A percentile compares a stretch with the other conserved stretches of the same genome.
Conservation (phyloP, 495 filamentous ascomycete genomes). For the Rusavskia elegans region DNA sequence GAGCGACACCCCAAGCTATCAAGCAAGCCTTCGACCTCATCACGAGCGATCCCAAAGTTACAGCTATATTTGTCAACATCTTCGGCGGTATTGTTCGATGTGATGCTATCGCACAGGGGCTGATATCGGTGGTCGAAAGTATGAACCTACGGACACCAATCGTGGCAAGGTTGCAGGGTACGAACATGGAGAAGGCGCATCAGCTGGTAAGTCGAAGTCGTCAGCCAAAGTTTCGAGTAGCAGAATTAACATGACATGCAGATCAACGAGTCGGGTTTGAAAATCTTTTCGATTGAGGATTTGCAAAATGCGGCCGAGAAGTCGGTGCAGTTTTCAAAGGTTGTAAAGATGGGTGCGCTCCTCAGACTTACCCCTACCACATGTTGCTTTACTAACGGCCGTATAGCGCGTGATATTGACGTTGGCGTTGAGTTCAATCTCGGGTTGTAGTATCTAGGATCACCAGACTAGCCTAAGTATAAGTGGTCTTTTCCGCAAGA, state of each 20-base stretch:
- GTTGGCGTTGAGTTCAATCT: slow-evolving; percentile 95
- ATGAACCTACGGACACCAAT: slow-evolving; percentile 95
- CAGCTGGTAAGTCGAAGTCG: slow-evolving; percentile 42
- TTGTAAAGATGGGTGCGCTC: slow-evolving; percentile 83
- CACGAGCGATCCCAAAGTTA: slow-evolving; percentile 95
- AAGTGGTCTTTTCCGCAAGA: too few relatives aligned
- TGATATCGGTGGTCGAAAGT: slow-evolving; percentile 82
- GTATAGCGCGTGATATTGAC: slow-evolving; percentile 78
- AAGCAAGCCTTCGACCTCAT: slow-evolving; percentile 96
- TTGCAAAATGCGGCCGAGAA: slow-evolving; percentile 95
- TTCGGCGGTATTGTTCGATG: slow-evolving; percentile 98
- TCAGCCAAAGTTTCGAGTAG: too few relatives aligned
- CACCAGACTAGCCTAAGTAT: too few relatives aligned
- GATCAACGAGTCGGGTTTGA: slow-evolving; percentile 95
- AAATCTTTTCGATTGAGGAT: slow-evolving; percentile 99
- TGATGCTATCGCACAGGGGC: slow-evolving; percentile 90
- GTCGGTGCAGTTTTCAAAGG: slow-evolving; percentile 94
- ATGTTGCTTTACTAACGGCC: not conserved
- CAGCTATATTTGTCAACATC: slow-evolving; percentile 98
- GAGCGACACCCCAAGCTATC: slow-evolving; percentile 91
- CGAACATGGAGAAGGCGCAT: slow-evolving; percentile 93
- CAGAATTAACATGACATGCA: slow-evolving; percentile 14
- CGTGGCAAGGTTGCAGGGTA: slow-evolving; percentile 90
- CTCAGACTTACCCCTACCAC: too few relatives aligned
- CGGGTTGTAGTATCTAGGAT: slow-evolving; percentile 50